Conservation (phyloP, 768 basidiomycete genomes). For the Kwoniella pini region DNA sequence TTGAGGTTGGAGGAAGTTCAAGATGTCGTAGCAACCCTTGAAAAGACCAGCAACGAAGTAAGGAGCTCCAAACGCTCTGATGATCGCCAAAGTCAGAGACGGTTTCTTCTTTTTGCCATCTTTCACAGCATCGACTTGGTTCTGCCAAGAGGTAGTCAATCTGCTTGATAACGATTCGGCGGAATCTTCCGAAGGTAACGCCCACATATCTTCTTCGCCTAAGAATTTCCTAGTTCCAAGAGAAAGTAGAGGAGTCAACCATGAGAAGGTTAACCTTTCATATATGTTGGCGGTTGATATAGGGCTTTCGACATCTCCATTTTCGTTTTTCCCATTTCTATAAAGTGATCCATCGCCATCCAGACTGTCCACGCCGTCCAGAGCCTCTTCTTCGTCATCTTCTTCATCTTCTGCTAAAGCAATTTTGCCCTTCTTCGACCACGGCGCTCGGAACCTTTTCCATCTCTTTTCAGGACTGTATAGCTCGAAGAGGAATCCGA, state of each 20-base stretch:
- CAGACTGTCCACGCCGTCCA: conserved; percentile 35
- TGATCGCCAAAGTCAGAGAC: conserved; percentile 71
- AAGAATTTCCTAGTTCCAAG: conserved; percentile 60
- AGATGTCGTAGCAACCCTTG: conserved; percentile 75
- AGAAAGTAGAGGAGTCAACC: conserved; percentile 67
- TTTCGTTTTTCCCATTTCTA: conserved; percentile 36
- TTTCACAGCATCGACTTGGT: conserved; percentile 56
- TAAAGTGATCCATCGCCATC: conserved; percentile 17
- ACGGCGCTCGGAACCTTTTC: conserved; percentile 30
- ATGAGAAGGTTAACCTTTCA: conserved; percentile 73
- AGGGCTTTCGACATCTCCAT: conserved; percentile 64
- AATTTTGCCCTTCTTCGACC: conserved; percentile 40
- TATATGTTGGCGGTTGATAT: conserved; percentile 75
- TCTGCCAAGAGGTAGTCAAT: conserved; percentile 65
- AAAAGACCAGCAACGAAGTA: conserved; percentile 61
- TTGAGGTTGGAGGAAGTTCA: conserved; percentile 85
- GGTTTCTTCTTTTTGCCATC: conserved; percentile 54
- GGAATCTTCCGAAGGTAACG: conserved; percentile 68
- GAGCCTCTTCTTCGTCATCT: conserved; percentile 48
- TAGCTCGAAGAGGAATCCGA: conserved; percentile 42
- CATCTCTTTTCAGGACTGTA: conserved; percentile 41
- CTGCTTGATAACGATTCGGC: conserved; percentile 67
- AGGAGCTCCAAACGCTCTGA: conserved; percentile 74
- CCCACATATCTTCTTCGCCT: conserved; percentile 82
- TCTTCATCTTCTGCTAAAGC: conserved; percentile 44